A percentile compares a stretch with the other conserved stretches of the same genome.
Conservation (phyloP, 2,329 filamentous ascomycete species). For the Alternaria sp. region DNA sequence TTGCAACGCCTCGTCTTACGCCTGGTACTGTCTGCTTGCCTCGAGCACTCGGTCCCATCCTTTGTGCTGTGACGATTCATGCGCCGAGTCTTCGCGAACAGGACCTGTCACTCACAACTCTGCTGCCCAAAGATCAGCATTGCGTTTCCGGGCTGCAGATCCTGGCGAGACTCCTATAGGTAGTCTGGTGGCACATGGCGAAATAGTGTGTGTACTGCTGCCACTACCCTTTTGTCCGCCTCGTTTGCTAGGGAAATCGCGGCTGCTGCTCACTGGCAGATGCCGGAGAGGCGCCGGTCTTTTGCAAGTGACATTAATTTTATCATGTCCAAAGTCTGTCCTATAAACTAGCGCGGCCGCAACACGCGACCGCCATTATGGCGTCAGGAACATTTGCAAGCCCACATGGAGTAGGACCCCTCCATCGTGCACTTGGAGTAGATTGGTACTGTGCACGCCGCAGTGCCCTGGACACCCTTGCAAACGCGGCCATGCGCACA, state of each 20-base stretch:
- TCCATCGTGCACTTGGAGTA: slow-evolving; percentile 12
- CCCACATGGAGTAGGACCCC: slow-evolving; percentile 9
- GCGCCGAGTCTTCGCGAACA: not conserved
- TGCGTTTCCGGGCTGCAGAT: slow-evolving; percentile 14
- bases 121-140: slow-evolving; percentile 19
- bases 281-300: slow-evolving; percentile 22
- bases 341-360: slow-evolving; percentile 28
- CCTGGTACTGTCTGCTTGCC: slow-evolving; percentile 4
- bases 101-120: slow-evolving; percentile 6
- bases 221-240: slow-evolving; percentile 22
- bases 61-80: not conserved
- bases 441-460: slow-evolving; percentile 17
- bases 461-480: slow-evolving; percentile 17
- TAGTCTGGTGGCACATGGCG: slow-evolving; percentile 15
- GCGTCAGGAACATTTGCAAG: slow-evolving; percentile 32
- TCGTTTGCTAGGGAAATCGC: slow-evolving; percentile 24
- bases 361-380: slow-evolving; percentile 32
- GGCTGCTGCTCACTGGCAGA: slow-evolving; percentile 20
- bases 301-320: slow-evolving; percentile 14
- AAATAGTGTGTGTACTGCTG: slow-evolving; percentile 16
- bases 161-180: slow-evolving; percentile 17
- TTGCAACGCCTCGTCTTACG: not conserved
- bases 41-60: not conserved
- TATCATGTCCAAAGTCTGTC: slow-evolving; percentile 16
- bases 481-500: slow-evolving; percentile 21